Conservation (phyloP, 2,329 filamentous ascomycete species). For the Aspergillus bombycis region DNA sequence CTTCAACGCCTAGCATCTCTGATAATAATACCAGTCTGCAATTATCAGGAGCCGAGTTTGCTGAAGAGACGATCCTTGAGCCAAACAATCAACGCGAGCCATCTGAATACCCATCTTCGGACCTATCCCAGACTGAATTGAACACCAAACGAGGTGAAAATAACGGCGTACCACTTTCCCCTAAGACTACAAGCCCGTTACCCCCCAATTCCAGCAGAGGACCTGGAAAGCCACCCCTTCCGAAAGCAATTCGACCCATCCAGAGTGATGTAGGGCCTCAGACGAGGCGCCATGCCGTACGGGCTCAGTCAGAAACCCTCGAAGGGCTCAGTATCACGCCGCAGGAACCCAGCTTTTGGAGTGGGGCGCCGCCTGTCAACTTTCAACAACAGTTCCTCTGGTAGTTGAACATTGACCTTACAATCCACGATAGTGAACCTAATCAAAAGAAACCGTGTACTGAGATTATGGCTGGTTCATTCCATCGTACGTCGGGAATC, state of each 20-base stretch:
- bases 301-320: neutral
- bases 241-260: neutral
- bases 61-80: neutral
- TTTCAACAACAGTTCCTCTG: conserved; percentile 40
- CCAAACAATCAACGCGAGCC: neutral
- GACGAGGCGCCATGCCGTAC: neutral
- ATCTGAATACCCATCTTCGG: neutral
- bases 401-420: conserved; percentile 16
- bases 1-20: neutral
- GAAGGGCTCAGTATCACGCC: neutral
- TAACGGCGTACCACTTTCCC: neutral
- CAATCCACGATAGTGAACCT: neutral
- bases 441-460: too few relatives aligned
- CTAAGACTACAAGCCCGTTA: neutral
- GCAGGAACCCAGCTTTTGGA: conserved; percentile 29
- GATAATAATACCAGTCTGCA: neutral
- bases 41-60: neutral
- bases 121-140: neutral
- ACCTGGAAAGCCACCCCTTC: neutral
- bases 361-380: conserved; percentile 32
- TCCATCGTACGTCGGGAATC: too few relatives aligned
- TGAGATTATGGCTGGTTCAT: too few relatives aligned
- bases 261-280: neutral
- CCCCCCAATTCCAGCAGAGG: neutral
- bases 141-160: neutral